phyloP scores from a whole-genome alignment of 1,139 yeast species.

The Meyerozyma sp. region DNA sequence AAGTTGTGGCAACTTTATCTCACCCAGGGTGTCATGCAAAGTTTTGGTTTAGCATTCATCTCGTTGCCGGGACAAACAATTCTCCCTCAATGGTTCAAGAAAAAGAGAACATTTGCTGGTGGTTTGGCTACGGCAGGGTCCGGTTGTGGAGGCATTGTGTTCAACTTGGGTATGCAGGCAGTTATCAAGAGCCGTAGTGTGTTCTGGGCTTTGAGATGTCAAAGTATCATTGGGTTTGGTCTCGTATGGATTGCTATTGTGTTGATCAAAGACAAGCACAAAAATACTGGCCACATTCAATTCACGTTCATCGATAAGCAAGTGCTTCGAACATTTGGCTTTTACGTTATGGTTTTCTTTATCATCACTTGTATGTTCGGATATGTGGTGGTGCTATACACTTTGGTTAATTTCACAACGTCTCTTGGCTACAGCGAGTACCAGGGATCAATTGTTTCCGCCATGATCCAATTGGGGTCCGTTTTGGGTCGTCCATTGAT shows the following conservation, averaged over 20 bases:
- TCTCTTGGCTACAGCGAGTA: constrained; percentile 21
- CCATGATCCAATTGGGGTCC: constrained; percentile 42
- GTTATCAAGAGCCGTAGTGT: constrained; percentile 17
- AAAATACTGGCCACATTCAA: constrained; percentile 12
- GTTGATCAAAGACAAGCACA: constrained; percentile 19
- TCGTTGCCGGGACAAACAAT: constrained; percentile 41
- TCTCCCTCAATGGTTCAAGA: constrained; percentile 57
- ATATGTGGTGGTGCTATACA: constrained; percentile 34
- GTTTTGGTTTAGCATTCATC: constrained; percentile 44
- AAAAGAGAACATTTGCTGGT: constrained; percentile 49
- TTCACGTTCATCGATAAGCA: constrained; percentile 16
- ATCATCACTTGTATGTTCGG: constrained; percentile 31
- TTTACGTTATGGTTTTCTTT: constrained; percentile 21
- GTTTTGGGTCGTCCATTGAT: constrained; percentile 37
- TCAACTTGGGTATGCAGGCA: constrained; percentile 25
- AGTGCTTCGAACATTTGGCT: constrained; percentile 24
- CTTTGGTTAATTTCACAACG: constrained; percentile 26
- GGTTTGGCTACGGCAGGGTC: constrained; percentile 59
- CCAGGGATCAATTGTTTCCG: constrained; percentile 47
- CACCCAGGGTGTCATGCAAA: constrained; percentile 48
- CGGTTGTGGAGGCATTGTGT: constrained; percentile 55
- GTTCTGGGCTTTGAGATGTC: constrained; percentile 40
- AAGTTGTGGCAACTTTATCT: constrained; percentile 49
- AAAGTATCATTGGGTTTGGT: constrained; percentile 24
- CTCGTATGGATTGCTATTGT: constrained; percentile 18